Evolutionary conservation across 2,329 filamentous ascomycete genomes (phyloP), one percentile per base, ranked within the genome.

Genomic region (Magnaporthiopsis incrustans): DNA sequence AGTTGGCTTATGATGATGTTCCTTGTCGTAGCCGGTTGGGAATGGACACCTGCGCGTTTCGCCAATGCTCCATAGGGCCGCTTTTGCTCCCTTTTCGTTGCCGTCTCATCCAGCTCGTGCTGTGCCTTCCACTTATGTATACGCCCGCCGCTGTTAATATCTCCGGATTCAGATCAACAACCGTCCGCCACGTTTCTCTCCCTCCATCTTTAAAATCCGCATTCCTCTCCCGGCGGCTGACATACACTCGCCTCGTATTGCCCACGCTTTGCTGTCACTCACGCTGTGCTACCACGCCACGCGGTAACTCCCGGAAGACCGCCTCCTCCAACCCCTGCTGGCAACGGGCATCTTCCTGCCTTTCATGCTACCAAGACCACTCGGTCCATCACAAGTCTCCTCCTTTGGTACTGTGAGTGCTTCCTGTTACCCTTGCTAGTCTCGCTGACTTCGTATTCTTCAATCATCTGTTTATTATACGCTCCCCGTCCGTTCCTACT

Each of bases 301-400:
- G 27, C 60, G 35, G 35, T 26, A 15, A 35, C n/a, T 25, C 15
- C 26, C n/a, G 44, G 22, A 3, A 53, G 15, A 50, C n/a, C 44
- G 11, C 3, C 18, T 53, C 10, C 44, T 25, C n/a, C 44, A 22
- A 53, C n/a, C n/a, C 44, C 44, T 53, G 44, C 44, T 53, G 22
- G 44, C 44, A 53, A 53, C 18, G 44, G 44, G 22, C 44, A 22
- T n/a, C 10, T 53, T 33, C 60, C 60, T 62, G 60, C 60, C 60
- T 62, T 62, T 62, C 60, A 62, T 62, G 60, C 60, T 53, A 57
- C 56, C 27, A 56, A 62, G 44, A 33, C 44, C 44, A n/a, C 18
- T 11, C 26, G 27, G 26, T 53, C 44, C 56, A 30, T 62, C 60
- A 25, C 50, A 38, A 56, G 33, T 33, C 35, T n/a, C 26, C 27